A percentile compares a stretch with the other conserved stretches of the same genome.
Evolutionary conservation across 2,329 filamentous ascomycete species (phyloP).

Genomic region (Exophiala spinifera): DNA sequence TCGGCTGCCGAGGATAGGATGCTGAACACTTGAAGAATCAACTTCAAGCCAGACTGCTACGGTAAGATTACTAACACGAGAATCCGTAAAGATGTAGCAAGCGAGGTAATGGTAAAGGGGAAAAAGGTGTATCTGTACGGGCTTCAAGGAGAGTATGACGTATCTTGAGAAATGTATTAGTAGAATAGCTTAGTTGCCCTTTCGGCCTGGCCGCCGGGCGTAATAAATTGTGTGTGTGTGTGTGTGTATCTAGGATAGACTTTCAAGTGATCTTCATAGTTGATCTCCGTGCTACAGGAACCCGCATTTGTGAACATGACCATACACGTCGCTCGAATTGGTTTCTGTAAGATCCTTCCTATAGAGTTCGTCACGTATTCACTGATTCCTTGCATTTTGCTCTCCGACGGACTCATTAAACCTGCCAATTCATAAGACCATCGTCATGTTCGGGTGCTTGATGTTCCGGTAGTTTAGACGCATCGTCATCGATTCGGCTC

Average conservation of each 20-base stretch:
- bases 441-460: background rate
- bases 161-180: constrained; percentile 13
- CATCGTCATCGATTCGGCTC: background rate
- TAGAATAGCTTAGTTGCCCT: constrained; percentile 1
- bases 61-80: constrained; percentile 32
- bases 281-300: background rate
- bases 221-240: constrained; percentile 18
- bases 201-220: constrained; percentile 7
- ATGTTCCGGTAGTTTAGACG: background rate
- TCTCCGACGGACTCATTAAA: background rate
- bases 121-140: constrained; percentile 27
- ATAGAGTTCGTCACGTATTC: background rate
- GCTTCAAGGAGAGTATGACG: constrained; percentile 29
- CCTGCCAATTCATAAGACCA: background rate
- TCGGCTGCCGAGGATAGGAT: constrained; percentile 37
- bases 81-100: constrained; percentile 25
- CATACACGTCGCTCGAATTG: background rate
- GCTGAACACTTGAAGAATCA: constrained; percentile 37
- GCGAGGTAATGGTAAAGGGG: constrained; percentile 24
- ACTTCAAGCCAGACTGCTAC: constrained; percentile 35
- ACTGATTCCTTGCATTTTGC: background rate
- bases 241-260: background rate
- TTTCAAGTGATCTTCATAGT: no score
- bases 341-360: no score
- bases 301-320: background rate